Evolutionary conservation across 768 basidiomycete species (phyloP).

Genomic region (Tulasnella sp.): DNA sequence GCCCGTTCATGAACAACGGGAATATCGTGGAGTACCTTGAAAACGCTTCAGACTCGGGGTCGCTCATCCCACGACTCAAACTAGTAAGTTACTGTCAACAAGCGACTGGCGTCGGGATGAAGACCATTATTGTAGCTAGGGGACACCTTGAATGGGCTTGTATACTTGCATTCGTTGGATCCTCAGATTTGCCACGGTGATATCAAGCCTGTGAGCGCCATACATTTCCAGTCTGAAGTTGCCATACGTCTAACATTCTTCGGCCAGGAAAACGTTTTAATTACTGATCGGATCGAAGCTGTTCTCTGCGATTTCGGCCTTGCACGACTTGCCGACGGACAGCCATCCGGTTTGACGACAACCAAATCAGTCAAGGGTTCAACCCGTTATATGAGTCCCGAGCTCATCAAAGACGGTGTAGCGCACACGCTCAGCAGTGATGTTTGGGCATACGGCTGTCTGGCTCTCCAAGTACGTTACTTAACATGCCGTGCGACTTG

Average conservation of each 20-base stretch:
- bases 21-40: not conserved
- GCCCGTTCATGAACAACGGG: not conserved
- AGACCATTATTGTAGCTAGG: not conserved
- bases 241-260: not conserved
- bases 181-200: not conserved
- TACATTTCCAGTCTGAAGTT: not conserved
- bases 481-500: not conserved
- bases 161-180: not conserved
- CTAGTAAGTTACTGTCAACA: not conserved
- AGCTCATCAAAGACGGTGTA: not conserved
- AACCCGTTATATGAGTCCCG: conserved; percentile 2
- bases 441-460: conserved; percentile 13
- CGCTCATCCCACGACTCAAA: not conserved
- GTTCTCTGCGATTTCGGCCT: conserved; percentile 23
- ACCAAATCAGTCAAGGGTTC: conserved; percentile 8
- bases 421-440: not conserved
- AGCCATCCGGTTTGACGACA: conserved; percentile 6
- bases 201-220: not conserved
- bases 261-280: not conserved
- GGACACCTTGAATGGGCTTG: not conserved
- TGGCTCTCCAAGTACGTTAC: not conserved
- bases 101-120: too few species aligned
- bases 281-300: not conserved
- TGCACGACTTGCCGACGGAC: not conserved
- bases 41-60: not conserved